Evolutionary conservation across 352 stramenopile species (phyloP).

Genomic region (Stephanocyclus meneghinianus): DNA sequence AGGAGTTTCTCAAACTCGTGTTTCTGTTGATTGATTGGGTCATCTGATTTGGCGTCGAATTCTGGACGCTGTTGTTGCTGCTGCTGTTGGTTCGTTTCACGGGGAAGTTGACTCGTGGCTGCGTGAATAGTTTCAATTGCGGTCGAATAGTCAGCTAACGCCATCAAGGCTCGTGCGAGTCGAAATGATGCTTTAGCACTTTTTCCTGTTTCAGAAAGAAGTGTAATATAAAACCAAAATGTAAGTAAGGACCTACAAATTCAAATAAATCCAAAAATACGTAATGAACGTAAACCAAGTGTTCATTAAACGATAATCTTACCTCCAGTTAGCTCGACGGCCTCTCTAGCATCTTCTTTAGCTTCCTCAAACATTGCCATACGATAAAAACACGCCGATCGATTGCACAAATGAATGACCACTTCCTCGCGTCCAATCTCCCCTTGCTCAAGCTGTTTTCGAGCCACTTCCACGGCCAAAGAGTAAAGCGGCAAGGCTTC

Average conservation of each 20-base stretch:
- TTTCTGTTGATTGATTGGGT: conserved; percentile 25
- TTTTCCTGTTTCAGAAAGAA: conserved; percentile 8
- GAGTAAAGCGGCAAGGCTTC: conserved; percentile 45
- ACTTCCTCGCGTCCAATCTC: conserved; percentile 22
- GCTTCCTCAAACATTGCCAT: conserved; percentile 69
- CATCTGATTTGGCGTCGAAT: not conserved
- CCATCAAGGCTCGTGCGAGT: conserved; percentile 63
- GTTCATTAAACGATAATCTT: not conserved
- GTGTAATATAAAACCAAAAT: not conserved
- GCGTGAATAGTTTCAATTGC: conserved; percentile 54
- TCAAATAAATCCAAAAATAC: not conserved
- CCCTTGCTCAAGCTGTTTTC: conserved; percentile 5
- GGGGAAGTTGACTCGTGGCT: conserved; percentile 30
- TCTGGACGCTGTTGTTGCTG: conserved; percentile 12
- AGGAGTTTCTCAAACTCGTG: conserved; percentile 68
- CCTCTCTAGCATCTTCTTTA: conserved; percentile 55
- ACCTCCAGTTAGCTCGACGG: conserved; percentile 41
- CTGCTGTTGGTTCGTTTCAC: conserved; percentile 19
- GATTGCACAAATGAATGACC: conserved; percentile 75
- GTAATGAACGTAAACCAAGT: not conserved
- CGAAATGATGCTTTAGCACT: conserved; percentile 73
- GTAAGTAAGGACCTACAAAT: not conserved
- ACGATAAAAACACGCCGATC: conserved; percentile 70
- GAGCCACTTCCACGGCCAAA: conserved; percentile 44
- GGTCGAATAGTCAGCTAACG: conserved; percentile 47